These are phyloP conservation scores for Solanum corneliomulleri DNA, from an alignment of 257 asterid species.

Conservation along the genomic window DNA sequence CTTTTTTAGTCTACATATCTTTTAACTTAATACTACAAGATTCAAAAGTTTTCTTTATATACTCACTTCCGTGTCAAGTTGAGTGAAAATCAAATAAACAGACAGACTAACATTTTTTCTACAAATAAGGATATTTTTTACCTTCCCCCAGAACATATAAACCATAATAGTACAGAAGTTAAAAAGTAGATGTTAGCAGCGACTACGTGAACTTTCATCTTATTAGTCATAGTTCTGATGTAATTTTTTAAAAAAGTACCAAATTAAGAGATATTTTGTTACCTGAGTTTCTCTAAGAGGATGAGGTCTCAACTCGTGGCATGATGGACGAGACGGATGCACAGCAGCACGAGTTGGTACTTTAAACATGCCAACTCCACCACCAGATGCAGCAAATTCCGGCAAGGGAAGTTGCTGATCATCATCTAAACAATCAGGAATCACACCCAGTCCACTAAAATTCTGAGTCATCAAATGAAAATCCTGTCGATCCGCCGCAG, in stretches of 20 bases:
- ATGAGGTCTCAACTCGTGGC: constrained; percentile 61
- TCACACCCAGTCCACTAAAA: not conserved
- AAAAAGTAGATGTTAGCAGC: not conserved
- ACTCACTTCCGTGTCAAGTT: not conserved
- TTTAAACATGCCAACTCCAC: constrained; percentile 48
- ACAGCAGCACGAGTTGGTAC: constrained; percentile 47
- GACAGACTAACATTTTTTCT: not conserved
- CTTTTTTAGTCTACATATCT: not conserved
- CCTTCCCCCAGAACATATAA: not conserved
- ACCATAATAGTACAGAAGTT: not conserved
- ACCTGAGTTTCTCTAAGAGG: constrained; percentile 71
- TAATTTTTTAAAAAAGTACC: not conserved
- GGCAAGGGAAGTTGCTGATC: constrained; percentile 13
- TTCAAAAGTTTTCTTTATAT: not conserved
- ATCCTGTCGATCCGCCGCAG: not conserved
- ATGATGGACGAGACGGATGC: constrained; percentile 49
- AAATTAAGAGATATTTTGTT: not conserved
- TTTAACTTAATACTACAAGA: not conserved
- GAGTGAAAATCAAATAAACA: not conserved
- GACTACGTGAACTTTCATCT: not conserved
- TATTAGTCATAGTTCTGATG: not conserved
- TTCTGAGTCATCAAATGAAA: not conserved
- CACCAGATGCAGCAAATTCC: constrained; percentile 47
- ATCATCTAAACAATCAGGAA: not conserved
- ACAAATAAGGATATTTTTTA: not conserved